These are phyloP conservation scores for Pleurotus eryngii DNA, from an alignment of 768 basidiomycete genomes.

Conservation along the genomic window DNA sequence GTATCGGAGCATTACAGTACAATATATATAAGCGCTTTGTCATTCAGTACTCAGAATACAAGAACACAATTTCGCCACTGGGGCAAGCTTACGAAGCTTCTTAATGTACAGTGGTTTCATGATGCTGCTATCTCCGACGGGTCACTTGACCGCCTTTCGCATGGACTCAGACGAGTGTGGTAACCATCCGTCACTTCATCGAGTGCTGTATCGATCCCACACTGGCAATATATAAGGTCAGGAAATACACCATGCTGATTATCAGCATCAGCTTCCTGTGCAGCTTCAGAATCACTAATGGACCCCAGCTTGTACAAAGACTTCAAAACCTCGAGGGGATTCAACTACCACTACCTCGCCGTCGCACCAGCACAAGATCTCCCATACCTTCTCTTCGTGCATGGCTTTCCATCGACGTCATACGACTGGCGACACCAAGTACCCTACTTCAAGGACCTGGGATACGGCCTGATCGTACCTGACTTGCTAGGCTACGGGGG, in stretches of 20 bases:
- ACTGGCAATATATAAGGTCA: too few species aligned
- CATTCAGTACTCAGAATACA: too few species aligned
- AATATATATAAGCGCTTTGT: too few species aligned
- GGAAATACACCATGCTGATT: not conserved
- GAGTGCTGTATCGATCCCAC: too few species aligned
- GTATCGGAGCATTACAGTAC: too few species aligned
- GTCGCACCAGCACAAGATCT: conserved; percentile 18
- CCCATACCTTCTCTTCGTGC: conserved; percentile 38
- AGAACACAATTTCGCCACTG: too few species aligned
- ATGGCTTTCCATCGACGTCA: conserved; percentile 42
- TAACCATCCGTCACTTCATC: too few species aligned
- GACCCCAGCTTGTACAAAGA: conserved; percentile 23
- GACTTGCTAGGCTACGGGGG: conserved; percentile 54
- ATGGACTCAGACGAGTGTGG: too few species aligned
- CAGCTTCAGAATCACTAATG: not conserved
- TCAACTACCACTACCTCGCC: conserved; percentile 35
- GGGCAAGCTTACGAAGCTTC: too few species aligned
- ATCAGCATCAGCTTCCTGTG: not conserved
- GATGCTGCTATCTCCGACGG: too few species aligned
- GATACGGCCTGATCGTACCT: conserved; percentile 45
- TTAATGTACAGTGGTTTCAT: too few species aligned
- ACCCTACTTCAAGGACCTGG: conserved; percentile 29
- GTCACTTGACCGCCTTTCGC: too few species aligned
- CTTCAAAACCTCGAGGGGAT: conserved; percentile 24
- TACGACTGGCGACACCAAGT: conserved; percentile 39